Percentiles rank a stretch among this genome's conserved stretches.
Evolutionary conservation across 305 asterid genomes (phyloP).

Genomic region (Rubia occidens): DNA sequence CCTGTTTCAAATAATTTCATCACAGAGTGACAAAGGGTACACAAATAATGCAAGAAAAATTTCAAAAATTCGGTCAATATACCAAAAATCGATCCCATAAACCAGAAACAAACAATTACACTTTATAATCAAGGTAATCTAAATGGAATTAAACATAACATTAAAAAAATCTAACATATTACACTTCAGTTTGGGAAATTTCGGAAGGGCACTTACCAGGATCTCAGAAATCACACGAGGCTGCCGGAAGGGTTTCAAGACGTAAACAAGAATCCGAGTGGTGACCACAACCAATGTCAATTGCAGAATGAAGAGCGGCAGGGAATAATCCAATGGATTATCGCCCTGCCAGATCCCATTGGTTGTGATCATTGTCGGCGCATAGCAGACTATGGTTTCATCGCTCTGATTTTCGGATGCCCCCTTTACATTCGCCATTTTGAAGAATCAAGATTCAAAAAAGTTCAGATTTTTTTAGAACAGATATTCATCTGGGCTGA

Average conservation of each 20-base stretch:
- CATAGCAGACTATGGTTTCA: conserved; percentile 64
- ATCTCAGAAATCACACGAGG: conserved; percentile 88
- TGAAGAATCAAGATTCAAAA: background rate
- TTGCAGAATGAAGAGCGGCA: conserved; percentile 75
- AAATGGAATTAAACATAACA: background rate
- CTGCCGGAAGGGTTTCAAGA: conserved; percentile 72
- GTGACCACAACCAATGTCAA: conserved; percentile 51
- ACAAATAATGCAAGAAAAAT: no score
- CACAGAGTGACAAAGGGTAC: no score
- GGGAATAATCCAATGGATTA: conserved; percentile 74
- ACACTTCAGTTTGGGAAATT: background rate
- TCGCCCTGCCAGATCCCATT: conserved; percentile 91
- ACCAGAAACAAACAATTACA: no score
- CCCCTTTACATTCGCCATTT: conserved; percentile 12
- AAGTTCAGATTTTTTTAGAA: background rate
- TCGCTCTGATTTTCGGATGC: conserved; percentile 20
- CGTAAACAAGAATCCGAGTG: conserved; percentile 61
- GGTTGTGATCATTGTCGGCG: conserved; percentile 81
- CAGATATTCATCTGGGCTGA: background rate
- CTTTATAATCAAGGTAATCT: background rate
- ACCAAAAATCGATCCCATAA: no score
- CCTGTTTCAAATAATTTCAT: no score
- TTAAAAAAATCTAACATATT: background rate
- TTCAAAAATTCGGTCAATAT: no score
- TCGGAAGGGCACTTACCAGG: conserved; percentile 40